Base-by-base conservation (phyloP, 2,329 filamentous ascomycete species). In the Talaromyces sp. region DNA sequence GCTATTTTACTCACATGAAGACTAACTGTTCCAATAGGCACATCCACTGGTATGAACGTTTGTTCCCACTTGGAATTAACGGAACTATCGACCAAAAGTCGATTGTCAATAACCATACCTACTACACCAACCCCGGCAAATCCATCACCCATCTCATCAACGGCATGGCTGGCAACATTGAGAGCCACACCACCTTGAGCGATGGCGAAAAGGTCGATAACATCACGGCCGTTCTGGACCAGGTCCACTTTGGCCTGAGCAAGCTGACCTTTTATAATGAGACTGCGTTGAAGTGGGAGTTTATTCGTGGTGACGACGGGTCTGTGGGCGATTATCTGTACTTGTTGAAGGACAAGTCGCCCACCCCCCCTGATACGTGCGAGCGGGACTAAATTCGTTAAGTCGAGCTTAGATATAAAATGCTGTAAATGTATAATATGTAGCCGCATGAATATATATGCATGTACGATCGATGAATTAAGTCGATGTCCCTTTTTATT, bases 121-220 rank as follows among this genome's bases (percentile, higher is more conserved):
- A 82, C 71, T 65, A 68, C 54, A 76, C 77, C 59, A 82, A 82
- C 65, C 72, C 78, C 1, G 81, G 81, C 53, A 73, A 72, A 28
- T 81, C 79, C 18, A 78, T 83, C 63, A 81, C 79, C 1, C 80
- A 83, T 62, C 72, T 84, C 36, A 73, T 81, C 69, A 83, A 83
- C 67, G 82, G 81, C n/a, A 80, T 81, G 74, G 82, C 82, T 3
- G 81, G 82, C 27, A 83, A 83, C 63, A 77, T 83, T 51, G 81
- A 83, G 65, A 79, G 76, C 61, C 81, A 83, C 70, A 77, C 73
- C 64, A 74, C 71, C 2, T 68, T 83, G 14, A 66, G 67, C 56
- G 62, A 62, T 3, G 73, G 71, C 30, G 63, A 79, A 67, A 64
- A 64, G 0, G 27, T 73, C 8, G 68, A 76, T n/a, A 72, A 77